Conservation (phyloP, 116 monocot genomes). For the Iris pallida region DNA sequence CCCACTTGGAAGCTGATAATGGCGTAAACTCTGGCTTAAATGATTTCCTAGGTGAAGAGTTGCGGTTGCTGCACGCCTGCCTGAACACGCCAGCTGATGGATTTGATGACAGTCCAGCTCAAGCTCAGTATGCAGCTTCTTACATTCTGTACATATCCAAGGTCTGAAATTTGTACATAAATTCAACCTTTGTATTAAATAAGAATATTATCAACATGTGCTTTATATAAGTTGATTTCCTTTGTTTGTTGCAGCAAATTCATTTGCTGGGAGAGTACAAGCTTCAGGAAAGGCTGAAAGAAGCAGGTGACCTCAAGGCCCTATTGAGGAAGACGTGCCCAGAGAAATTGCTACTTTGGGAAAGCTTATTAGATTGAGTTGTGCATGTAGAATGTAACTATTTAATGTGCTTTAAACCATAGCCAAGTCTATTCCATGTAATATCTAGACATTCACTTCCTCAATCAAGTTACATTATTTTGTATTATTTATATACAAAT, state of each 20-base stretch:
- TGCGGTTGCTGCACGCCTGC: constrained; percentile 30
- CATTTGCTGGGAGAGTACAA: not conserved
- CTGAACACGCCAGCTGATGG: constrained; percentile 30
- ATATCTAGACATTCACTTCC: too few relatives aligned
- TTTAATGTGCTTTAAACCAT: too few relatives aligned
- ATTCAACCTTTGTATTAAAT: not conserved
- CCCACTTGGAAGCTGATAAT: constrained; percentile 1
- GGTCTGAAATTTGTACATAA: constrained; percentile 21
- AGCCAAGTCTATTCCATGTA: too few relatives aligned
- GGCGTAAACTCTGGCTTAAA: constrained; percentile 7
- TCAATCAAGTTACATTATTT: too few relatives aligned
- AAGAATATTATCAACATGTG: not conserved
- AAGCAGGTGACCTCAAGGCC: constrained; percentile 25
- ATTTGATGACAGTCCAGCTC: constrained; percentile 43
- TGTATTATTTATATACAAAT: too few relatives aligned
- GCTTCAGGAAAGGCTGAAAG: constrained; percentile 26
- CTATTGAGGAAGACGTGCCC: constrained; percentile 31
- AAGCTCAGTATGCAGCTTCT: constrained; percentile 46
- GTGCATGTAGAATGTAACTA: not conserved
- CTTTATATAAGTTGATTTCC: not conserved
- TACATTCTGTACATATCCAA: constrained; percentile 69
- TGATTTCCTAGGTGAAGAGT: constrained; percentile 45
- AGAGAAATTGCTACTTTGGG: constrained; percentile 29
- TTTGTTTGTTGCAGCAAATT: constrained; percentile 21
- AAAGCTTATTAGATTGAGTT: constrained; percentile 25